Evolutionary conservation across 164 flowering plant genomes (phyloP), one percentile per base, ranked within the genome.

Genomic region (Paratinospora sagittata): DNA sequence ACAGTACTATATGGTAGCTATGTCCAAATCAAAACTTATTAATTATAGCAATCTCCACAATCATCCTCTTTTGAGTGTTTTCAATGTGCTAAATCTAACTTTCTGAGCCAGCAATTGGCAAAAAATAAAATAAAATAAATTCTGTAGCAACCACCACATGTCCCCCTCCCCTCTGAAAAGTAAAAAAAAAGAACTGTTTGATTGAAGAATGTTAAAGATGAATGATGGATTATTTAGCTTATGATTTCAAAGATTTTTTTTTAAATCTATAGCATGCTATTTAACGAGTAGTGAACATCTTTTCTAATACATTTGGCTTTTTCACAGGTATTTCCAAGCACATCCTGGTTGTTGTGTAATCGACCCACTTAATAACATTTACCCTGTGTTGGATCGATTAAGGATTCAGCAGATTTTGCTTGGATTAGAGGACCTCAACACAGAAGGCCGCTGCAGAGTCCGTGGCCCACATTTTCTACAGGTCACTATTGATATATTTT

Each of bases 381-480:
- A 78, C 65, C 93, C 93, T 72, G 84, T 95, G 65, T 27, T 95
- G 82, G 99, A 95, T 78, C 88, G 97, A 26, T 72, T 86, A 39
- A 78, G 74, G 77, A 95, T 89, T 68, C 97, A 92, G 71, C 75
- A 88, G 52, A 72, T 92, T 78, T 83, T 95, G 58, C 81, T 76
- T 75, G 89, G 92, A 24, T 73, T 92, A 83, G 88, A 85, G 70
- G 85, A 78, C 72, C 81, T 87, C 70, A 80, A 78, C 61, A 68
- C 60, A 27, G 76, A 74, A 81, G 84, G 82, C 30, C 70, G 68
- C 68, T 62, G 72, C 39, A 84, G 67, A 73, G 84, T 95, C 47
- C 86, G 98, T 62, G 96, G 84, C 6, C 88, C 98, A 27, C 86
- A 77, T 83, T 90, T 85, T 84, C 81, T 92, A 68, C 87, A 88